phyloP scores from a whole-genome alignment of 495 filamentous ascomycete species.

The Penicillium verhagenii region DNA sequence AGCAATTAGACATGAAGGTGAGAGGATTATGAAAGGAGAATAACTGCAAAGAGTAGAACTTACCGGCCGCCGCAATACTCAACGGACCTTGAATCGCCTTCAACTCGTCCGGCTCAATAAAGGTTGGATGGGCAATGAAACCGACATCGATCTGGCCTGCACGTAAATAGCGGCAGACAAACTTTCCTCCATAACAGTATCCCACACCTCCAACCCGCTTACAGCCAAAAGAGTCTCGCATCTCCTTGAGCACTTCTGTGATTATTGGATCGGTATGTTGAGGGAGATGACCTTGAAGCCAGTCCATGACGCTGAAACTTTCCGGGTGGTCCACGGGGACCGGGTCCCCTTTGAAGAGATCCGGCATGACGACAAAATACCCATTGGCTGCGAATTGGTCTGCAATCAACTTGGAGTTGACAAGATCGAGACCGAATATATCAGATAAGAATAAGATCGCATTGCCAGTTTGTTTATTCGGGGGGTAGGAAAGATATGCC shows the following conservation, averaged over 20 bases:
- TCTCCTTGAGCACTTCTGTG: slow-evolving; percentile 10
- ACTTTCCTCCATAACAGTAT: too few relatives aligned
- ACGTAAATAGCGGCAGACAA: slow-evolving; percentile 20
- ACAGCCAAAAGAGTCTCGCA: slow-evolving; percentile 24
- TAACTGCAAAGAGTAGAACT: too few relatives aligned
- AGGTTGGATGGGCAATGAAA: slow-evolving; percentile 66
- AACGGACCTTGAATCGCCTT: slow-evolving; percentile 64
- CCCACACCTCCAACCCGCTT: slow-evolving; percentile 26
- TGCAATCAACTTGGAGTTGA: slow-evolving; percentile 46
- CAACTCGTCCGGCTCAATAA: slow-evolving; percentile 69
- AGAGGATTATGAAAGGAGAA: too few relatives aligned
- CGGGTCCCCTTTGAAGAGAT: slow-evolving; percentile 37
- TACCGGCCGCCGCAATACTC: slow-evolving; percentile 68
- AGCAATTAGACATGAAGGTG: too few relatives aligned
- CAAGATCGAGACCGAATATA: slow-evolving; percentile 33
- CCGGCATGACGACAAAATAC: slow-evolving; percentile 66
- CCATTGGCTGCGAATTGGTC: slow-evolving; percentile 77
- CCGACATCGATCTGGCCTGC: slow-evolving; percentile 55
- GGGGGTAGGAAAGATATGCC: too few relatives aligned
- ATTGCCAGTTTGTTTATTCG: too few relatives aligned
- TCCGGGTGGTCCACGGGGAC: too few relatives aligned
- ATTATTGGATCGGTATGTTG: too few relatives aligned
- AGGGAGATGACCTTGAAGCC: too few relatives aligned
- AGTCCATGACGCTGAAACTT: too few relatives aligned
- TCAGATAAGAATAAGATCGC: too few relatives aligned